These are phyloP conservation scores for Rauvolfia tetraphylla DNA, from an alignment of 257 asterid genomes.

Conservation along the genomic window DNA sequence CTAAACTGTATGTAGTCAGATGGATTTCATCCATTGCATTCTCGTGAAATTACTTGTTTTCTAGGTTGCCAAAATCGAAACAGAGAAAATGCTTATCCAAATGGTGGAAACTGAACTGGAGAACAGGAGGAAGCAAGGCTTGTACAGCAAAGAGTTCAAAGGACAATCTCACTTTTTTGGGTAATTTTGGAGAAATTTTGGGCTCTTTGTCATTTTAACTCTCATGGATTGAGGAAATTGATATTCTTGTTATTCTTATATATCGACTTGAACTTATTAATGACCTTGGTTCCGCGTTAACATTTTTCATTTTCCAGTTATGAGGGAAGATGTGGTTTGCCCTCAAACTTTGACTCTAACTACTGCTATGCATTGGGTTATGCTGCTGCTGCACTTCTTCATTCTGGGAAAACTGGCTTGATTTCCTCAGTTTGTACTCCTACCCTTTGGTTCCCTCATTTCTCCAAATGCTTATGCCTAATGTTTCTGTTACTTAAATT, in stretches of 20 bases:
- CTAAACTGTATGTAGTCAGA: background rate
- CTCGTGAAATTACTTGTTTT: background rate
- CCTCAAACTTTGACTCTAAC: slow-evolving; percentile 84
- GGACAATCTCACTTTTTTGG: slow-evolving; percentile 99
- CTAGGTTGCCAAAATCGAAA: slow-evolving; percentile 94
- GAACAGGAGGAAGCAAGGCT: slow-evolving; percentile 54
- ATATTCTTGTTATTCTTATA: slow-evolving; percentile 14
- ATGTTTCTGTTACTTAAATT: background rate
- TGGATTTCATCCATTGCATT: background rate
- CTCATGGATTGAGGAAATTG: background rate
- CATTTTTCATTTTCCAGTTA: slow-evolving; percentile 38
- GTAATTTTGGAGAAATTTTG: slow-evolving; percentile 27
- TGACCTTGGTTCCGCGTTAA: background rate
- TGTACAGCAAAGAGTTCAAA: slow-evolving; percentile 61
- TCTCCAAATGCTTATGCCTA: background rate
- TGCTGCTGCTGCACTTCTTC: slow-evolving; percentile 78
- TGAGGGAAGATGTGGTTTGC: slow-evolving; percentile 97
- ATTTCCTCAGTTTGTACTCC: slow-evolving; percentile 58
- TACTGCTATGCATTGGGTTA: slow-evolving; percentile 83
- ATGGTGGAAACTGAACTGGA: slow-evolving; percentile 96
- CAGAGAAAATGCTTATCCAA: slow-evolving; percentile 96
- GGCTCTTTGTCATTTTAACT: background rate
- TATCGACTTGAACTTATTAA: background rate
- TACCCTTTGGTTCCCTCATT: slow-evolving; percentile 6
- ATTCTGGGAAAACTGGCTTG: slow-evolving; percentile 83